Evolutionary conservation across 768 basidiomycete genomes (phyloP).

Genomic region (Boletus rufocinnamomeus): DNA sequence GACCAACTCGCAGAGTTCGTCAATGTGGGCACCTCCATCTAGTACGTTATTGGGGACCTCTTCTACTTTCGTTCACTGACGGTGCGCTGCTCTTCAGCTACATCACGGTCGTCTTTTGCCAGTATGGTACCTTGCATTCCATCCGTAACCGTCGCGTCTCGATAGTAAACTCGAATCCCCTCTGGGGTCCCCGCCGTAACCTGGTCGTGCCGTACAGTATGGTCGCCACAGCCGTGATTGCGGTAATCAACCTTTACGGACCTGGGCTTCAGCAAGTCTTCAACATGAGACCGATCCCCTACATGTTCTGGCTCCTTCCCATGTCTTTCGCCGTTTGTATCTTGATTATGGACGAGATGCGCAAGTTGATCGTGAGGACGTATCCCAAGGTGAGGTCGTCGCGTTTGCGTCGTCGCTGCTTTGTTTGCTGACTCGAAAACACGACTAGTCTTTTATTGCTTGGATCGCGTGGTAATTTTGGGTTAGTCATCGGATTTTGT

Average conservation of each 20-base stretch:
- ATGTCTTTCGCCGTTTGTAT: constrained; percentile 45
- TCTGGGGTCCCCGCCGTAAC: constrained; percentile 44
- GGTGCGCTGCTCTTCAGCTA: constrained; percentile 29
- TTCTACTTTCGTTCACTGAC: not conserved
- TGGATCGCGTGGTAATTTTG: constrained; percentile 25
- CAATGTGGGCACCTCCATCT: constrained; percentile 43
- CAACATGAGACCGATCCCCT: constrained; percentile 41
- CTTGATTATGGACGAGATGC: constrained; percentile 45
- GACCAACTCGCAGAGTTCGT: constrained; percentile 39
- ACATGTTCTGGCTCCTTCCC: constrained; percentile 48
- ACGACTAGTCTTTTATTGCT: constrained; percentile 24
- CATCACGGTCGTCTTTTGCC: constrained; percentile 36
- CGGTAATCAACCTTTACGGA: constrained; percentile 40
- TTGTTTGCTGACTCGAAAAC: constrained; percentile 2
- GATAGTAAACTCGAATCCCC: constrained; percentile 27
- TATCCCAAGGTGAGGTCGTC: constrained; percentile 42
- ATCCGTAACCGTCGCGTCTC: constrained; percentile 35
- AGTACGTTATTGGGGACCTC: constrained; percentile 34
- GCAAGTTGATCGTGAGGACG: constrained; percentile 47
- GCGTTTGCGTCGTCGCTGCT: too few species aligned
- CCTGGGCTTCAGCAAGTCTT: constrained; percentile 28
- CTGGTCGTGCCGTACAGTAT: constrained; percentile 36
- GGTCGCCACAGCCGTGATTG: constrained; percentile 33
- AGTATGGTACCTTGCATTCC: constrained; percentile 28
- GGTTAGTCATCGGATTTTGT: too few species aligned